Evolutionary conservation across 495 filamentous ascomycete genomes (phyloP), one percentile per base, ranked within the genome.

Genomic region (Aspergillus sparsus): DNA sequence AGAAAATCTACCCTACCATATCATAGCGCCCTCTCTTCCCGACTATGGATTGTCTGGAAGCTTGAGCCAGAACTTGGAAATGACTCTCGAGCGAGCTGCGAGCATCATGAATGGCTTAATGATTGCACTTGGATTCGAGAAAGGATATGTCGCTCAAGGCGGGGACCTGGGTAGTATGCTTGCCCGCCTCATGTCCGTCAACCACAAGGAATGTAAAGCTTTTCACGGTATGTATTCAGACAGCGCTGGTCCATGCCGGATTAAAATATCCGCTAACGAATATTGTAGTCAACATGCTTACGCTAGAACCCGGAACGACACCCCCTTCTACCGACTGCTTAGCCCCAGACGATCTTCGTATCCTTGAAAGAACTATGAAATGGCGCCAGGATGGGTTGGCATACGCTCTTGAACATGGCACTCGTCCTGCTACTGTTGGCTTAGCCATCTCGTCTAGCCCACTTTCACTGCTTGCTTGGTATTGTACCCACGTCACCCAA

Each of bases 401-500:
- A 0, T 89, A 89, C 68, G 78, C 76, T 0, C 36, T 71, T 6
- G 77, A 82, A 68, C 88, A 89, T 52, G 84, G 75, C 2, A 87
- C 84, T 1, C 68, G 83, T 12, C 82, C 87, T 0, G 72, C 73
- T 34, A 89, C 87, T 1, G 82, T 89, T n/a, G 82, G 84, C 0
- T 74, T 85, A 13, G 83, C 81, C 4, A 66, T 90, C 1, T 68
- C 76, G 6, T 72, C 77, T 0, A 88, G 67, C 47, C 87, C 88
- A 0, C 60, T 91, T 2, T 83, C 85, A 0, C 73, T 89, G 32
- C 72, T 90, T 1, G 80, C 84, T 13, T 90, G 87, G 87, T 86
- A 68, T 63, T 78, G 66, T 49, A 53, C 35, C n/a, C n/a, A n/a
- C n/a, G n/a, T n/a, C n/a, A n/a, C n/a, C n/a, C n/a, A n/a, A n/a